Evolutionary conservation across 805 yeast genomes (phyloP), one percentile per base, ranked within the genome.

Genomic region (Metschnikowia corniflorae): DNA sequence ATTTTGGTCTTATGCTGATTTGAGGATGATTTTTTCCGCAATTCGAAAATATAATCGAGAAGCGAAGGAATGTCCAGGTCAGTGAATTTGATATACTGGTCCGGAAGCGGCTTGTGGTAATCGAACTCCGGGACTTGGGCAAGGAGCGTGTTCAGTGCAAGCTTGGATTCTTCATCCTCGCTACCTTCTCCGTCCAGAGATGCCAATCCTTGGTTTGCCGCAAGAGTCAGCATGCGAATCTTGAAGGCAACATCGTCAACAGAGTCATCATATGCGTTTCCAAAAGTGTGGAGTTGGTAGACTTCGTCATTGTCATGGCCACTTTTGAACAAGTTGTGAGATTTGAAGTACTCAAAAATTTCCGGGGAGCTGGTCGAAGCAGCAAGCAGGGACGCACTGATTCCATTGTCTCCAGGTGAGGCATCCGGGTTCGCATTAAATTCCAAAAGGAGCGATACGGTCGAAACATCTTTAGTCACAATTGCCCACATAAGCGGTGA

Each of bases 401-500:
- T 72, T 8, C 60, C 56, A 33, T 58, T 65, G 22, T 51, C 51
- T 18, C 46, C 38, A 3, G 58, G 55, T 23, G 59, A 55, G 31
- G 73, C 60, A 26, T 71, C 66, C 1, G 79, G 77, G 42, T 80
- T 82, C 0, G 89, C 91, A 24, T 81, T 83, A 39, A 70, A 68
- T 28, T 76, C 75, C 36, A 87, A 58, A 40, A 86, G 61, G 37
- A 71, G 60, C 31, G 75, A 72, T 12, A 77, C 79, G 29, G 82
- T 68, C 9, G 71, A 68, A 40, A 73, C 57, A 36, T 77, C 75
- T 36, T 78, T 73, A 46, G 80, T 68, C 47, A 79, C 73, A 3
- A 86, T 77, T 0, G 94, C 89, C 95, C 95, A 86, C 93, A 85
- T 86, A 29, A 85, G 58, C 8, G 96, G 86, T 0, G 86, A 73